Conservation (phyloP, 345 rosid genomes). For the Cardamine resedifolia region DNA sequence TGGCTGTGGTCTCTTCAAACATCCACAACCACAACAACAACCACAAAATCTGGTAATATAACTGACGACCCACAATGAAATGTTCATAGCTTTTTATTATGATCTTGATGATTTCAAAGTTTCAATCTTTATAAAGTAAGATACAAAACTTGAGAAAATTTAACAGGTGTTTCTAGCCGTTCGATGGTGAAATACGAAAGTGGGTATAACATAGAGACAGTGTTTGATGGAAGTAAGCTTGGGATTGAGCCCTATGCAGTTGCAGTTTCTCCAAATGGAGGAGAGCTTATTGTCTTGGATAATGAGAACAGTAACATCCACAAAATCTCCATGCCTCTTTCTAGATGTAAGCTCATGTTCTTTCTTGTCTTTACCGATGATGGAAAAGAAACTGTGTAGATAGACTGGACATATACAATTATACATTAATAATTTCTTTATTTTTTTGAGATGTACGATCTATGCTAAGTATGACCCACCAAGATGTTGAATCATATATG, state of each 20-base stretch:
- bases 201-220: slow-evolving; percentile 94
- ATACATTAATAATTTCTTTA: neutral
- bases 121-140: neutral
- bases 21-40: slow-evolving; percentile 51
- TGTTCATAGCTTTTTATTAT: neutral
- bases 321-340: slow-evolving; percentile 78
- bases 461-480: slow-evolving; percentile 26
- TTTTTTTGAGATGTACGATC: neutral
- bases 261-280: slow-evolving; percentile 59
- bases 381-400: neutral
- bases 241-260: slow-evolving; percentile 87
- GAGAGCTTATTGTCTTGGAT: slow-evolving; percentile 88
- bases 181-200: slow-evolving; percentile 93
- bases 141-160: neutral
- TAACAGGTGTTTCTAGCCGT: slow-evolving; percentile 72
- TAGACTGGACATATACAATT: neutral
- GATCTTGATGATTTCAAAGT: slow-evolving; percentile 15
- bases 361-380: neutral
- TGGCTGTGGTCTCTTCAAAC: slow-evolving; percentile 91
- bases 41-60: slow-evolving; percentile 61
- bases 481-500: slow-evolving; percentile 14
- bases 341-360: slow-evolving; percentile 60
- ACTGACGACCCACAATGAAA: neutral
- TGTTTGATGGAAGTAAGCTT: slow-evolving; percentile 91
- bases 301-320: slow-evolving; percentile 84